Base-by-base conservation (phyloP, 1,284 basidiomycete species). In the Heterobasidion occidentale region DNA sequence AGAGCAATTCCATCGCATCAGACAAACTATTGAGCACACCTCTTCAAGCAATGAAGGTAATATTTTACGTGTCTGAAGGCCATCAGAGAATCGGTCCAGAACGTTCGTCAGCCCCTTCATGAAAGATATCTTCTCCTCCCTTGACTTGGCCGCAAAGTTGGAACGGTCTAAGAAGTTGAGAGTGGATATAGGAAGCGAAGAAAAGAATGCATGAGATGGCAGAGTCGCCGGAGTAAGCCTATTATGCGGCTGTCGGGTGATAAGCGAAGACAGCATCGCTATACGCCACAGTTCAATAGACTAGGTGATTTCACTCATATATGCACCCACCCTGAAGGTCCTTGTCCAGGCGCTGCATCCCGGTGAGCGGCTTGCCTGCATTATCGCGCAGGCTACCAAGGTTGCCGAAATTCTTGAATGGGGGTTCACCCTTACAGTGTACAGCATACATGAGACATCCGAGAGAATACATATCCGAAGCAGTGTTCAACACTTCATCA, bases 131-230 rank as follows among this genome's bases (percentile, higher is more conserved):
- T 98, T 95, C 69, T 98, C 97, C 72, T 98, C 95, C 54, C 90
- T 77, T 2, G 93, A 88, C 69, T 98, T 96, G 1, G 93, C 86
- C 2, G 94, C 92, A 68, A 99, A 99, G 58, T 88, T 95, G 12
- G 95, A 92, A 5, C 96, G 85, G 65, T 98, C 96, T 59, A 99
- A 77, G 73, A 98, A 99, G 67, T 94, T 96, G 42, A 99, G 80
- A 0, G 96, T 98, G 1, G 93, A 96, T 38, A 99, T 95, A 14
- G 96, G 91, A n/a, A 98, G 77, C 8, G 94, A 95, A 5, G 93
- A 96, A 74, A 99, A 99, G 78, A 97, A 98, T 0, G 89, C 69
- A 62, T 93, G 87, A 0, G 86, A 80, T 7, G 92, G 87, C 45
- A 99, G 83, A 1, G 86, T 83, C 3, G 81, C 74, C 2, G 96